Percentiles rank a stretch among this genome's conserved stretches.
phyloP scores from a whole-genome alignment of 78 protist species.

The Salpingoeca rosetta region DNA sequence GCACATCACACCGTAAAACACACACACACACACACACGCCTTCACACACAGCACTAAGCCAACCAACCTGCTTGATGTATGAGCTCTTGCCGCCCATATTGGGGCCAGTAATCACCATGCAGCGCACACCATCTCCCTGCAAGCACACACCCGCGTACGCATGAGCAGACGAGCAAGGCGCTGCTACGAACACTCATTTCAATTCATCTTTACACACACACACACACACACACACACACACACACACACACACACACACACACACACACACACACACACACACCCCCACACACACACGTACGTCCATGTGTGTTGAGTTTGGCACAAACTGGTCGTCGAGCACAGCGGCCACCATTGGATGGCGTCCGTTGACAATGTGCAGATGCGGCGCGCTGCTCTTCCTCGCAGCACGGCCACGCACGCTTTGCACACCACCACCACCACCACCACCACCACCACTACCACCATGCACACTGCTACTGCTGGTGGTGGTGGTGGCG shows the following conservation, averaged over 20 bases:
- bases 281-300: background rate
- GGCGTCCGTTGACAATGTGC: background rate
- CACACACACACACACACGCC: too few relatives aligned
- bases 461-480: too few relatives aligned
- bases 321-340: constrained; percentile 1
- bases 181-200: too few relatives aligned
- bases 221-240: too few relatives aligned
- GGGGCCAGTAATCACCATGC: constrained; percentile 74
- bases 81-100: constrained; percentile 88
- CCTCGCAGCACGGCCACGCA: constrained; percentile 5
- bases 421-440: too few relatives aligned
- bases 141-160: background rate
- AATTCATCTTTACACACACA: too few relatives aligned
- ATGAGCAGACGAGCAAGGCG: background rate
- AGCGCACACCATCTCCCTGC: constrained; percentile 7
- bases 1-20: too few relatives aligned
- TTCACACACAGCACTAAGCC: too few relatives aligned
- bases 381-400: too few relatives aligned
- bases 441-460: background rate
- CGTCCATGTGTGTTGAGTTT: background rate
- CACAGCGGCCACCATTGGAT: constrained; percentile 1
- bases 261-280: too few relatives aligned
- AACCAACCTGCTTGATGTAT: constrained; percentile 32
- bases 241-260: too few relatives aligned
- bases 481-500: too few relatives aligned